These are phyloP conservation scores for Ophiostoma pallidulum DNA, from an alignment of 2,329 filamentous ascomycete genomes.

Conservation along the genomic window DNA sequence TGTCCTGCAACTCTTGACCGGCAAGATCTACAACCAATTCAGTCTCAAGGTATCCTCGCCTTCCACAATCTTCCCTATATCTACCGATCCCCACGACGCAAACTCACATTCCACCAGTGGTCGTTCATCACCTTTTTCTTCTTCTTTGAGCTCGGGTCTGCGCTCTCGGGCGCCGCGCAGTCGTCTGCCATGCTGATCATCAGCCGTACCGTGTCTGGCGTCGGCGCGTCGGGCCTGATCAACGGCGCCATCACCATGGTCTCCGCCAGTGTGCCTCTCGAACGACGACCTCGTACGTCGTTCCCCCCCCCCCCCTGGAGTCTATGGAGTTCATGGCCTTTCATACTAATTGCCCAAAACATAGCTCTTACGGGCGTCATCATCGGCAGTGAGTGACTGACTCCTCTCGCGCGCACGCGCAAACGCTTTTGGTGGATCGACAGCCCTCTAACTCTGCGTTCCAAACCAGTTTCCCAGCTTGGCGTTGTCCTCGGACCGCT, in stretches of 20 bases:
- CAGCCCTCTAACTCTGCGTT: no score
- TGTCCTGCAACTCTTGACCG: slow-evolving; percentile 41
- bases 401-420: no score
- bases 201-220: slow-evolving; percentile 44
- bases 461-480: slow-evolving; percentile 27
- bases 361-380: slow-evolving; percentile 17
- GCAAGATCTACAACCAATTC: slow-evolving; percentile 40
- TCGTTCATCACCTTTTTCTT: slow-evolving; percentile 33
- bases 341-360: slow-evolving; percentile 17
- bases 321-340: no score
- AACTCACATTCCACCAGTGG: slow-evolving; percentile 21
- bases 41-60: slow-evolving; percentile 26
- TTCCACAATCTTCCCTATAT: neutral
- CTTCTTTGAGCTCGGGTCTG: slow-evolving; percentile 46
- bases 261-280: slow-evolving; percentile 28
- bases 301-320: neutral
- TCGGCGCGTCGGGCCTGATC: slow-evolving; percentile 41
- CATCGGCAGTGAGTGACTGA: slow-evolving; percentile 18
- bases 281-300: slow-evolving; percentile 28
- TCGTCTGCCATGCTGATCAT: slow-evolving; percentile 44
- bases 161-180: slow-evolving; percentile 41
- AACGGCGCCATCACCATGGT: slow-evolving; percentile 45
- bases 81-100: no score
- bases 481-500: slow-evolving; percentile 39
- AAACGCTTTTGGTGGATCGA: no score